A percentile compares a stretch with the other conserved stretches of the same genome.
These are phyloP conservation scores for Quercus engelmannii DNA, from an alignment of 306 rosid genomes.

Conservation along the genomic window DNA sequence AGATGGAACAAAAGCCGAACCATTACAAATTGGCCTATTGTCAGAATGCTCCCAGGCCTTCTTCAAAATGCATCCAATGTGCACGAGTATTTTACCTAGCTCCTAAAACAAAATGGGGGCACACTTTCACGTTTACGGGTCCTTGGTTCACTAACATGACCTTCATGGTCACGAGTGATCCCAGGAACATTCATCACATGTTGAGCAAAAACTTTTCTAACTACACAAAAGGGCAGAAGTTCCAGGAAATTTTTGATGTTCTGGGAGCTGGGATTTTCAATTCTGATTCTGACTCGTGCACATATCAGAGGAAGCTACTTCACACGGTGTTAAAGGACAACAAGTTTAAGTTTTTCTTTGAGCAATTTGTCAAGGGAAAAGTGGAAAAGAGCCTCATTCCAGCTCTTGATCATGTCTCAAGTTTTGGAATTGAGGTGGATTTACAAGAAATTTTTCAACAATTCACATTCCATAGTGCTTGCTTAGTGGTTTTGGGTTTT, in stretches of 20 bases:
- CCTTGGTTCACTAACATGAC: conserved; percentile 30
- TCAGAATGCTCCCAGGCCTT: conserved; percentile 39
- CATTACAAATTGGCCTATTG: conserved; percentile 25
- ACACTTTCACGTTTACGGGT: conserved; percentile 19
- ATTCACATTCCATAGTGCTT: conserved; percentile 36
- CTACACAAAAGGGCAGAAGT: conserved; percentile 18
- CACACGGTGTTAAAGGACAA: neutral
- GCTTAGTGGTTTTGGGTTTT: conserved; percentile 31
- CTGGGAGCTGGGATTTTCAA: conserved; percentile 34
- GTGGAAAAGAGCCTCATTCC: conserved; percentile 19
- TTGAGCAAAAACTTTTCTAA: neutral
- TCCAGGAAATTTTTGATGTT: conserved; percentile 15
- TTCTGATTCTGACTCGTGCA: conserved; percentile 30
- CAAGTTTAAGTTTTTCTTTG: conserved; percentile 15
- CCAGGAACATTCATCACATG: conserved; percentile 26
- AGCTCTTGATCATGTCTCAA: neutral
- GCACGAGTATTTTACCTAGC: conserved; percentile 6
- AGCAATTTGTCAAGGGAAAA: conserved; percentile 25
- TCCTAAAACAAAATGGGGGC: conserved; percentile 11
- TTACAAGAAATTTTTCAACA: conserved; percentile 6
- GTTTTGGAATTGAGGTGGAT: neutral
- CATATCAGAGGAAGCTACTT: conserved; percentile 14
- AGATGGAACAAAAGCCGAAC: neutral
- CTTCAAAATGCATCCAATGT: neutral
- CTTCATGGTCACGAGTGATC: conserved; percentile 21